Evolutionary conservation across 2,329 filamentous ascomycete genomes (phyloP).

Genomic region (Penicillium sp.): DNA sequence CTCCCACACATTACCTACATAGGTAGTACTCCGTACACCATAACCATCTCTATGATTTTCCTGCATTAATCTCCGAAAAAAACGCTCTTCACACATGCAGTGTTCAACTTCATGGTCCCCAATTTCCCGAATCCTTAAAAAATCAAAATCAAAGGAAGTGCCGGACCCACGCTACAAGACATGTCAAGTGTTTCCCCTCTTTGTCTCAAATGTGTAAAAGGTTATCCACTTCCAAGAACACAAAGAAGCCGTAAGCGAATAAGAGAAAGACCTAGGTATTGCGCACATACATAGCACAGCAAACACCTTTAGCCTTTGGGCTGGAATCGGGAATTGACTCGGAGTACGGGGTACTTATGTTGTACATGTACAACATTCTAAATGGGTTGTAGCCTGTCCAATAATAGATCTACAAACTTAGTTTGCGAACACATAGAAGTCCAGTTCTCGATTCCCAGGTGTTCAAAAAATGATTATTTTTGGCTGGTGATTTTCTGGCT

Average conservation of each 20-base stretch:
- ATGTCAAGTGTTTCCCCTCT: not conserved
- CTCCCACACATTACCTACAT: not conserved
- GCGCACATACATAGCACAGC: not conserved
- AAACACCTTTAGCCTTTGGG: not conserved
- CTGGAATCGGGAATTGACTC: not conserved
- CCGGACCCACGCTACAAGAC: not conserved
- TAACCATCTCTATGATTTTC: not conserved
- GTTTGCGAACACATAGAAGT: not conserved
- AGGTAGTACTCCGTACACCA: not conserved
- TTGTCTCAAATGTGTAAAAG: not conserved
- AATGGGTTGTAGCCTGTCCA: not conserved
- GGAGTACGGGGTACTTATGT: not conserved
- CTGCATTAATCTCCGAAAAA: conserved; percentile 9
- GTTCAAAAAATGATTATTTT: too few species aligned
- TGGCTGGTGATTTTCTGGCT: not conserved
- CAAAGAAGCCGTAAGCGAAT: not conserved
- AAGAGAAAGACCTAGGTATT: not conserved
- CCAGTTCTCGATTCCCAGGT: too few species aligned
- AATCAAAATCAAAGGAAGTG: not conserved
- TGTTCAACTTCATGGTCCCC: not conserved
- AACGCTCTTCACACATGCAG: not conserved
- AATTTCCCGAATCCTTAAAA: not conserved
- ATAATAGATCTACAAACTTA: not conserved
- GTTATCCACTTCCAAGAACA: not conserved
- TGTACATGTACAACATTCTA: not conserved